Evolutionary conservation across 192 early-diverging fungal species (phyloP), one percentile per base, ranked within the genome.

Genomic region (Geranomyces michiganensis): DNA sequence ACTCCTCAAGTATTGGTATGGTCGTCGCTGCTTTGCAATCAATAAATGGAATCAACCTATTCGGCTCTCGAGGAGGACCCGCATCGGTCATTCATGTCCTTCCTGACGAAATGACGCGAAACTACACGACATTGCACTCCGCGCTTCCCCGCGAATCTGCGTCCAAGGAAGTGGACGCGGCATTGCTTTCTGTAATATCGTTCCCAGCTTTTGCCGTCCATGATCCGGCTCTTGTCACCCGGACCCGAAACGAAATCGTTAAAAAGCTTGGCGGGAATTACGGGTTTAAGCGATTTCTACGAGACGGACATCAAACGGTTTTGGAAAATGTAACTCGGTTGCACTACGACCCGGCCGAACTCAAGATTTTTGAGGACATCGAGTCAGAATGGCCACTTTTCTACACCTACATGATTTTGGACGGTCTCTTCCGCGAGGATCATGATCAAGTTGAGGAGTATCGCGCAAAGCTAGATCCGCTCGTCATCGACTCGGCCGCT

Each of bases 371-470:
- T 79, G 91, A 93, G 68, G 77, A 89, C 59, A 87, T 95, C 43
- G 93, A 95, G 75, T 92, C 88, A 47, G 93, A 95, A 73, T 95
- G 93, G 93, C 93, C 93, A 10, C 72, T 95, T 13, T 95, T 95
- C 70, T 95, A 91, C 64, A 93, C 93, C 10, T 95, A 95, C 73
- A 79, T 93, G 76, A 87, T 95, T 60, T 74, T 95, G 60, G 92
- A 93, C 55, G 93, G 48, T 26, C 73, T 91, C 0, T 95, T 93
- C 71, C 85, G 77, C 17, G 89, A 82, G 0, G 87, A 95, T 47
- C 67, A 75, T 17, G 77, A 83, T 0, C 87, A 89, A 59, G 90
- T 87, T 0, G 81, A 91, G 31, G 85, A 91, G 66, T 95, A 93
- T 72, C 85, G 85, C 0, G 63, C 84, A 17, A 83, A 84, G 47